Conservation (phyloP, 1,139 yeast species). For the Pichia sp. region DNA sequence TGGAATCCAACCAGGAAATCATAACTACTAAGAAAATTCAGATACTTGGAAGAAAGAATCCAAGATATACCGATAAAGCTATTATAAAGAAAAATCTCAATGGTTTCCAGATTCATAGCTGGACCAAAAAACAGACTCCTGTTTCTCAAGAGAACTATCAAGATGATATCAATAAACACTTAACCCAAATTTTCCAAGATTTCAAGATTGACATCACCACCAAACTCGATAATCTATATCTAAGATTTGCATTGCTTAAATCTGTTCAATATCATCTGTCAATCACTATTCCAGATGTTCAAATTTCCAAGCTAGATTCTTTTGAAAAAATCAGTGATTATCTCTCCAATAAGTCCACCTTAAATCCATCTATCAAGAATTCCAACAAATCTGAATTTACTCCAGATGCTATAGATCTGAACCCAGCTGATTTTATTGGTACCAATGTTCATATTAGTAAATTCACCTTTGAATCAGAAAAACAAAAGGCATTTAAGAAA, state of each 20-base stretch:
- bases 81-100: constrained; percentile 22
- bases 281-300: constrained; percentile 56
- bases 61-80: constrained; percentile 17
- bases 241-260: constrained; percentile 54
- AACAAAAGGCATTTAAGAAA: constrained; percentile 33
- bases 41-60: constrained; percentile 23
- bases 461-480: constrained; percentile 31
- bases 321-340: constrained; percentile 39
- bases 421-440: constrained; percentile 37
- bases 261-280: constrained; percentile 52
- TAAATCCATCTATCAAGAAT: constrained; percentile 33
- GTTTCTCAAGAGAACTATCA: constrained; percentile 1
- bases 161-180: not conserved
- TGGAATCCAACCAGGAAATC: constrained; percentile 15
- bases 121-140: constrained; percentile 21
- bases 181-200: not conserved
- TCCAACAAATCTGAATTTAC: constrained; percentile 52
- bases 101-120: constrained; percentile 27
- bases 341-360: constrained; percentile 29
- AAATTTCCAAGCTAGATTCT: constrained; percentile 42
- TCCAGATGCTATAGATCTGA: constrained; percentile 69
- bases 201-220: not conserved
- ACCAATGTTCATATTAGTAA: constrained; percentile 41
- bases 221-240: constrained; percentile 37
- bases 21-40: constrained; percentile 17